Conservation (phyloP, 306 rosid genomes). For the Mucuna pruriens region DNA sequence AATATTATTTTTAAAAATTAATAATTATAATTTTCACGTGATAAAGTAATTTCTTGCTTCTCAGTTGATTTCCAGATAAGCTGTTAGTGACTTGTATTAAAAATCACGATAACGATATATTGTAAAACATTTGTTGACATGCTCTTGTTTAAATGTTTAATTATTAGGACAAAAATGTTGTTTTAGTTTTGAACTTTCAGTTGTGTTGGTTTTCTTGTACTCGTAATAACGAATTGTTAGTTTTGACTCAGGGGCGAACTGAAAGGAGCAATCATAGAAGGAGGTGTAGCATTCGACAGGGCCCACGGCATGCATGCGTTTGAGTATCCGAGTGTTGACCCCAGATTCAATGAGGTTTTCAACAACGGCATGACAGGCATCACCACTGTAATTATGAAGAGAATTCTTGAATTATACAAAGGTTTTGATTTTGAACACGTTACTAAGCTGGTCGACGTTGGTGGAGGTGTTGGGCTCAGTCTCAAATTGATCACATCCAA, state of each 20-base stretch:
- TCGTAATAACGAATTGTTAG: no score
- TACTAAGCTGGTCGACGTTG: slow-evolving; percentile 60
- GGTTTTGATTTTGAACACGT: slow-evolving; percentile 56
- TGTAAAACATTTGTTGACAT: no score
- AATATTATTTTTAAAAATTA: no score
- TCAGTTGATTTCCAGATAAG: no score
- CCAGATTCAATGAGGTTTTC: slow-evolving; percentile 49
- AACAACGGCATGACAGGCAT: slow-evolving; percentile 52
- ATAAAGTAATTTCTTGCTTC: no score
- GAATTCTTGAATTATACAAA: slow-evolving; percentile 45
- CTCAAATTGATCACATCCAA: slow-evolving; percentile 55
- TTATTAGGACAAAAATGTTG: no score
- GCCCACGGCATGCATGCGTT: slow-evolving; percentile 48
- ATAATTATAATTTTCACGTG: no score
- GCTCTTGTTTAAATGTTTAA: no score
- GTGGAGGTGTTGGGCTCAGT: slow-evolving; percentile 60
- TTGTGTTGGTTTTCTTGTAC: no score
- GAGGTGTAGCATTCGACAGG: slow-evolving; percentile 53
- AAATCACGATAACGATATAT: no score
- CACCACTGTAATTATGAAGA: slow-evolving; percentile 35
- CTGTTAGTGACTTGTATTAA: no score
- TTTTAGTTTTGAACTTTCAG: no score
- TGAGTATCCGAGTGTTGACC: slow-evolving; percentile 46
- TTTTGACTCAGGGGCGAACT: slow-evolving; percentile 42
- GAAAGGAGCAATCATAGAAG: slow-evolving; percentile 49